A percentile compares a stretch with the other conserved stretches of the same genome.
Evolutionary conservation across 176 grass and related monocot species (phyloP).

Genomic region (Urochloa ruziziensis): DNA sequence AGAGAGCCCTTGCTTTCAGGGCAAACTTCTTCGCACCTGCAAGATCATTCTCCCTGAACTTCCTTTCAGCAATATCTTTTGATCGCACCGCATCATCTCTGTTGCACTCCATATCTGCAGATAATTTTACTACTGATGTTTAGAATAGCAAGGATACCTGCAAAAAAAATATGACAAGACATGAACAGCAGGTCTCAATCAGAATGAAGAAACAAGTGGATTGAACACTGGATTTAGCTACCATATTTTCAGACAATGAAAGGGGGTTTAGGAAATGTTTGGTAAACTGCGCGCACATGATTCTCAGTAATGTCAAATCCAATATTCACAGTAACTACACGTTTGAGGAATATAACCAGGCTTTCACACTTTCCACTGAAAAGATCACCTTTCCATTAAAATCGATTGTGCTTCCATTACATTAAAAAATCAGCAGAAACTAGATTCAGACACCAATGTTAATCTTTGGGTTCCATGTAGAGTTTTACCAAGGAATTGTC

Average conservation of each 20-base stretch:
- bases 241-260: no score
- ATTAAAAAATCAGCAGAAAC: background rate
- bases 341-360: background rate
- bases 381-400: background rate
- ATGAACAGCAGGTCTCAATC: background rate
- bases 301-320: background rate
- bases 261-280: background rate
- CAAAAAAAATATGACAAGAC: no score
- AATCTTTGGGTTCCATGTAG: background rate
- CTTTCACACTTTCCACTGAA: background rate
- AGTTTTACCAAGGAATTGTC: background rate
- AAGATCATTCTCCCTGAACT: conserved; percentile 56
- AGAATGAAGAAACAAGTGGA: background rate
- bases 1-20: conserved; percentile 61
- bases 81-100: conserved; percentile 47
- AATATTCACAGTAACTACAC: background rate
- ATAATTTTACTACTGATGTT: no score
- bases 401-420: background rate
- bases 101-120: conserved; percentile 68
- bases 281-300: background rate
- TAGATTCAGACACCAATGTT: background rate
- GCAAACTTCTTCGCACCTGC: conserved; percentile 56
- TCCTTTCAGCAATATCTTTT: conserved; percentile 64
- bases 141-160: no score
- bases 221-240: no score